A percentile compares a stretch with the other conserved stretches of the same genome.
Conservation (phyloP, 495 filamentous ascomycete genomes). For the Thozetella sp. region DNA sequence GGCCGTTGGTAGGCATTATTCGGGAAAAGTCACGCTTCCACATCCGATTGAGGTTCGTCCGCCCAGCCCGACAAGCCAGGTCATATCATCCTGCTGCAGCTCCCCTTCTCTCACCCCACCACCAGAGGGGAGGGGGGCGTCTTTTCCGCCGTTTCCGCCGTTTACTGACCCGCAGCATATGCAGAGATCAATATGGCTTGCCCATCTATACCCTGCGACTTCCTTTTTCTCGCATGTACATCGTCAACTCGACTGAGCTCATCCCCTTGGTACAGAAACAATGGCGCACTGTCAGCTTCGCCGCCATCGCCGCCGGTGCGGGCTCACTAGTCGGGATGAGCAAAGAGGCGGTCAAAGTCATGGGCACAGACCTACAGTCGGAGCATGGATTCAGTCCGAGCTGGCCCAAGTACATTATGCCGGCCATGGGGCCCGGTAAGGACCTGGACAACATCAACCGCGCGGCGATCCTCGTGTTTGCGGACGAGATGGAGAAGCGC, state of each 20-base stretch:
- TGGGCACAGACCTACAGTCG: slow-evolving; percentile 8
- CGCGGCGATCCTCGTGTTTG: slow-evolving; percentile 12
- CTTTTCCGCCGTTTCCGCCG: too few relatives aligned
- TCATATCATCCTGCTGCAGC: neutral
- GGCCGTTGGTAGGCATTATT: slow-evolving; percentile 23
- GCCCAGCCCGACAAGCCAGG: neutral
- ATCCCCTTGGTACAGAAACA: slow-evolving; percentile 19
- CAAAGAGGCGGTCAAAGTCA: slow-evolving; percentile 11
- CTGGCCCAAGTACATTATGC: slow-evolving; percentile 10
- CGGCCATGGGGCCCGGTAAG: slow-evolving; percentile 10
- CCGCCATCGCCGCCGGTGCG: slow-evolving; percentile 1
- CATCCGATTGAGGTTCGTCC: slow-evolving; percentile 11
- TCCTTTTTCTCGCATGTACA: slow-evolving; percentile 19
- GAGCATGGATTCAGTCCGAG: slow-evolving; percentile 15
- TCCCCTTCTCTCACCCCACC: too few relatives aligned
- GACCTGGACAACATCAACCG: slow-evolving; percentile 20
- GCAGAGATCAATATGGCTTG: slow-evolving; percentile 17
- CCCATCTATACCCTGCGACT: slow-evolving; percentile 30
- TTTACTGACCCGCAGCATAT: too few relatives aligned
- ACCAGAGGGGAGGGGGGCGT: too few relatives aligned
- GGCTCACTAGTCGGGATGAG: slow-evolving; percentile 14
- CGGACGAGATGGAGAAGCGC: slow-evolving; percentile 12
- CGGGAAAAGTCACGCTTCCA: slow-evolving; percentile 18
- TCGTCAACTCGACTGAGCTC: slow-evolving; percentile 19
- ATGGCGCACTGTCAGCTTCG: slow-evolving; percentile 15